Percentiles rank a stretch among this genome's conserved stretches.
Conservation (phyloP, 1,284 basidiomycete genomes). For the Cronartium quercuum region DNA sequence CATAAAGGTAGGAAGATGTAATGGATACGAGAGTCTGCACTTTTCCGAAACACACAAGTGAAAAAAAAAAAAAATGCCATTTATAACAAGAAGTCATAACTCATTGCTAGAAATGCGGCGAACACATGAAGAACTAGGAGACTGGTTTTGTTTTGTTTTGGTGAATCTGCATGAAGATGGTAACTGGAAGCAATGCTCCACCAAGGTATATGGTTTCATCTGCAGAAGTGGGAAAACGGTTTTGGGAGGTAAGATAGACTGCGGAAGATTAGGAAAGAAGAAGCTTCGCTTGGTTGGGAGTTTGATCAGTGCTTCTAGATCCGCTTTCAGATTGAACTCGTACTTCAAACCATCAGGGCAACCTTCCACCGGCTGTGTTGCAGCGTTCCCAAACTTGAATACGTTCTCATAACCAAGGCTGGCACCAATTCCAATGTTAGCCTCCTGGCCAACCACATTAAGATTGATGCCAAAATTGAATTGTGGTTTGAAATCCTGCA, state of each 20-base stretch:
- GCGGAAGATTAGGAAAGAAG: background rate
- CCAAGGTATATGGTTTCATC: background rate
- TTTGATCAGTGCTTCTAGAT: conserved; percentile 13
- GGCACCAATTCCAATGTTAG: conserved; percentile 20
- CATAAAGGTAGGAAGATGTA: too few species aligned
- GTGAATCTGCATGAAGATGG: conserved; percentile 3
- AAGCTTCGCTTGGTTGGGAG: background rate
- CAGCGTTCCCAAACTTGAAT: background rate
- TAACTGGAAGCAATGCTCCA: conserved; percentile 24
- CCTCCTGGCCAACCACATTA: background rate
- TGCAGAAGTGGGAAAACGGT: conserved; percentile 6
- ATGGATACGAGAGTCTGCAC: too few species aligned
- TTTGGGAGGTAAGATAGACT: background rate
- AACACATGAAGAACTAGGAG: background rate
- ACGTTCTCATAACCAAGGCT: conserved; percentile 3
- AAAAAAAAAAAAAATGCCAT: too few species aligned
- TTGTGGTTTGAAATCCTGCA: conserved; percentile 36
- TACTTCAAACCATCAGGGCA: conserved; percentile 24
- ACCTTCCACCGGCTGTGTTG: background rate
- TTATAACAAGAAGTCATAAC: too few species aligned
- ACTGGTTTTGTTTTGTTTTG: background rate
- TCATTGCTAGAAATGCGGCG: background rate
- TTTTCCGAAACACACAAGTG: too few species aligned
- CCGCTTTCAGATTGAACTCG: background rate
- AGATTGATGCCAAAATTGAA: conserved; percentile 23